These are phyloP conservation scores for Debaryomycetaceae sp. DNA, from an alignment of 1,139 yeast species.

Conservation along the genomic window DNA sequence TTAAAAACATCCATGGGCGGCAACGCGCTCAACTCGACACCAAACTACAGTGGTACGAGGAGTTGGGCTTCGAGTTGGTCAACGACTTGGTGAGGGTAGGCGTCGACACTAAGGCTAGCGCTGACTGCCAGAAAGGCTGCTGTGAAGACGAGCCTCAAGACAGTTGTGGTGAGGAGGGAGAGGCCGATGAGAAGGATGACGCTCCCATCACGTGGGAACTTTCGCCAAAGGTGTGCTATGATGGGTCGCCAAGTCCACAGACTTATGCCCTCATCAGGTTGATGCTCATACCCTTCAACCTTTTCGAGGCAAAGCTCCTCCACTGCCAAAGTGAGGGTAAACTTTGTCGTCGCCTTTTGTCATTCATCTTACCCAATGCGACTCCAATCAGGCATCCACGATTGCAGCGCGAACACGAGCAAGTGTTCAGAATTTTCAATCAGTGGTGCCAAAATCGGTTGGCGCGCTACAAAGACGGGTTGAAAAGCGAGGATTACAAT, in stretches of 20 bases:
- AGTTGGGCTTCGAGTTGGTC: conserved; percentile 43
- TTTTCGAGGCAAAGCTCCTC: conserved; percentile 17
- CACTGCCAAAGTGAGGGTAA: conserved; percentile 12
- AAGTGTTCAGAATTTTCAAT: conserved; percentile 14
- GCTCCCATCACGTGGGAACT: conserved; percentile 22
- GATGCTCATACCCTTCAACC: conserved; percentile 20
- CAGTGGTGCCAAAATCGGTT: conserved; percentile 21
- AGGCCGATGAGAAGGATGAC: conserved; percentile 10
- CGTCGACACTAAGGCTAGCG: conserved; percentile 5
- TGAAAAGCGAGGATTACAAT: neutral
- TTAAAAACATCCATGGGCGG: conserved; percentile 24
- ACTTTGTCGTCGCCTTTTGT: conserved; percentile 14
- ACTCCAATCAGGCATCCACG: conserved; percentile 6
- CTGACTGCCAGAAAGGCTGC: conserved; percentile 7
- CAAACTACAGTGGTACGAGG: conserved; percentile 64
- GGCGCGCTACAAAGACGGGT: conserved; percentile 12
- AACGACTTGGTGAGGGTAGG: conserved; percentile 25
- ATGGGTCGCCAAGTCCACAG: conserved; percentile 23
- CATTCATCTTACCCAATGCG: conserved; percentile 11
- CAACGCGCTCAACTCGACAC: conserved; percentile 31
- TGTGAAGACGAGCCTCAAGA: conserved; percentile 15
- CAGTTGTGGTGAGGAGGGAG: conserved; percentile 5
- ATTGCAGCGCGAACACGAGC: conserved; percentile 9
- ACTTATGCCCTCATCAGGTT: conserved; percentile 24
- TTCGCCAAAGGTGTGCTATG: conserved; percentile 19